Base-by-base conservation (phyloP, 768 basidiomycete species). In the Mycena pura region DNA sequence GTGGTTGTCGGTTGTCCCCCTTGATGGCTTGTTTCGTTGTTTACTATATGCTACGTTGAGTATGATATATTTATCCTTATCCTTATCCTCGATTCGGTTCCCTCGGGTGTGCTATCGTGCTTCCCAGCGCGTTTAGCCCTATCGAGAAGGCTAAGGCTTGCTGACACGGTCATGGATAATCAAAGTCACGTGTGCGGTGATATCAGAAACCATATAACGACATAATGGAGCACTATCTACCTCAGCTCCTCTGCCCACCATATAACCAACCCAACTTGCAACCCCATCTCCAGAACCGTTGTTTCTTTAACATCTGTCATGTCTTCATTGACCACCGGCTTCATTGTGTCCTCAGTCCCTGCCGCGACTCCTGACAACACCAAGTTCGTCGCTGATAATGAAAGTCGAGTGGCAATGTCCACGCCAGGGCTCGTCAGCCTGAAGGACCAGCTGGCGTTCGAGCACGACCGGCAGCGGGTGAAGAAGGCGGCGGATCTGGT, bases 391-490 rank as follows among this genome's bases (percentile, higher is more conserved):
- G 53, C 52, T 36, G 64, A 66, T 66, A 66, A 66, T 57, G 64
- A 66, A 43, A 40, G 57, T 14, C 32, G 39, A 49, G 43, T 62
- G 60, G 41, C 50, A 48, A 52, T 44, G n/a, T 47, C 60, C 31
- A 43, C 50, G 53, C 62, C 65, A 38, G 49, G 60, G 51, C 69
- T 19, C 54, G 71, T 47, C 27, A 69, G 69, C 62, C 49, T 72
- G 62, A 81, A 80, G 71, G 82, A 83, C 64, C 57, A 74, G 39
- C 80, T 83, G 14, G 80, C 80, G 9, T 80, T 74, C 68, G 84
- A 84, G 71, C 82, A 82, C 64, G 78, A 81, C 51, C 69, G 84
- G 47, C 81, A 84, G 71, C 75, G 78, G 50, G 66, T 72, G 34
- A 82, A 79, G 77, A 78, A 78, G 69, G 76, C 79, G 27, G 76